Evolutionary conservation across 169 alveolate genomes (phyloP).

Genomic region (Eimeria sp.): DNA sequence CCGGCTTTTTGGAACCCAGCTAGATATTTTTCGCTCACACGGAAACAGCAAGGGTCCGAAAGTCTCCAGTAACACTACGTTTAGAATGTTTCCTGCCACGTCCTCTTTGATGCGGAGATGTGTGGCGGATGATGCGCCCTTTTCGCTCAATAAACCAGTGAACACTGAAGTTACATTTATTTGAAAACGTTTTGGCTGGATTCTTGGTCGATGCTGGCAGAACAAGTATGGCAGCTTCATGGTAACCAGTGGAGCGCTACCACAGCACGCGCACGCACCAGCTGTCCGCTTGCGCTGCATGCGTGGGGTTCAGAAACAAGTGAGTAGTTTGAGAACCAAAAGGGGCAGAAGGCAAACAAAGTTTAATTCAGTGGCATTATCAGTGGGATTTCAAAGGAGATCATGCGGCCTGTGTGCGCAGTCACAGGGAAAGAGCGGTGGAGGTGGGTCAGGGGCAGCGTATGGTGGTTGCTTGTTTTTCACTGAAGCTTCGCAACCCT

Average conservation of each 20-base stretch:
- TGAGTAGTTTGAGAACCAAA: not conserved
- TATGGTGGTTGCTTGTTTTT: not conserved
- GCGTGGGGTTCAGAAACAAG: constrained; percentile 27
- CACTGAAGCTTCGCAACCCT: not conserved
- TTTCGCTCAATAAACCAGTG: not conserved
- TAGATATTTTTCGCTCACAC: not conserved
- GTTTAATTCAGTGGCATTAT: not conserved
- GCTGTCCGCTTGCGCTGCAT: not conserved
- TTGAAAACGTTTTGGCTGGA: not conserved
- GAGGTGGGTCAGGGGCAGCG: constrained; percentile 17
- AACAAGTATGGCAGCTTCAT: not conserved
- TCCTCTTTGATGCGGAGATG: not conserved
- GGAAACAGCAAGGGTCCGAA: not conserved
- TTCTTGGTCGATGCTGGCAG: not conserved
- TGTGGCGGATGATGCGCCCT: not conserved
- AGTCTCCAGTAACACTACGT: not conserved
- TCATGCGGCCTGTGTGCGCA: not conserved
- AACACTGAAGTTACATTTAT: not conserved
- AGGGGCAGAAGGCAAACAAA: not conserved
- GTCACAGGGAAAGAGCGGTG: constrained; percentile 1
- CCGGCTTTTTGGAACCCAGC: not conserved
- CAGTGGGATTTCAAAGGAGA: not conserved
- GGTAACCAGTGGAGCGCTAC: constrained; percentile 12
- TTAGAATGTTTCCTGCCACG: not conserved
- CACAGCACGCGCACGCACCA: not conserved